Evolutionary conservation across 441 rosid species (phyloP), one percentile per base, ranked within the genome.

Genomic region (Syzygium syzygioides): DNA sequence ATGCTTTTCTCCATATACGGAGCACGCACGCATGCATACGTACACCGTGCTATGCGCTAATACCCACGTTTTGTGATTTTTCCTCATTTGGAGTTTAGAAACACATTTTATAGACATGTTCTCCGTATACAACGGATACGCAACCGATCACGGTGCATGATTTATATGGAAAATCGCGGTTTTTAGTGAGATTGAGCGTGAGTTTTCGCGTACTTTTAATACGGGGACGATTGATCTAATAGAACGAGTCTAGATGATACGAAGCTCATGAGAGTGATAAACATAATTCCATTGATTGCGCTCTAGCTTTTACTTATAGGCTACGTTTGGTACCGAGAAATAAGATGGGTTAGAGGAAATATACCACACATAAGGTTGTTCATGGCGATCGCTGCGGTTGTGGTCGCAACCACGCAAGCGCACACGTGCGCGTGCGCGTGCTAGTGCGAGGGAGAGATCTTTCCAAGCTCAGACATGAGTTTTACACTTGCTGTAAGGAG

Each of bases 311-410:
- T n/a, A 14, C 71, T 62, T 7, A 64, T 15, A 64, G 76, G 76
- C 23, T 15, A 3, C 5, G 12, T 64, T 64, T 64, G 76, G 76
- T 64, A 4, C 12, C 8, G 10, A 64, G 34, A 62, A 64, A 7
- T 0, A 64, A 30, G 76, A 64, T 30, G 37, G 5, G 37, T n/a
- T 64, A 15, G 76, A 64, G 76, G 20, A 64, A 64, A 64, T 64
- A 30, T 1, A 15, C 37, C 37, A 7, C 37, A 15, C 37, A 7
- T 4, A 62, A n/a, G 4, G 34, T 30, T 62, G 68, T 30, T 64
- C 34, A 17, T 34, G 37, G 20, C 0, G 12, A 30, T 64, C 71
- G 9, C 37, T 14, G 71, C 1, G 0, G 37, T 30, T 30, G 37
- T 7, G 6, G 71, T 15, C 0, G 71, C 20, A 64, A 7, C 71